phyloP scores from a whole-genome alignment of 1,284 basidiomycete genomes.

The Naganishia albida region DNA sequence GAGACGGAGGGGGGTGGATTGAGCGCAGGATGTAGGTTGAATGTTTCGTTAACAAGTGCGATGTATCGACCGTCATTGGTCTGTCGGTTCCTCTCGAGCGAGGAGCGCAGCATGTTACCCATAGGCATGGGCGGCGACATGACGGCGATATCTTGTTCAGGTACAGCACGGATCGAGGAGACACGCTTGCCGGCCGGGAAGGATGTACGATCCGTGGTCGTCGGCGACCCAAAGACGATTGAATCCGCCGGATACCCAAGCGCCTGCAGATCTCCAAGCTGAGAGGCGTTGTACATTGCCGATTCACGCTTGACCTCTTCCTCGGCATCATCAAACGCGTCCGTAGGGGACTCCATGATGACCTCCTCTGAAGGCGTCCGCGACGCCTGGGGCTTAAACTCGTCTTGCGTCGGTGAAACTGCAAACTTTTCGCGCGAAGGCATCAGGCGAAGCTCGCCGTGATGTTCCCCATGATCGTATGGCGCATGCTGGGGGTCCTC shows the following conservation, averaged over 20 bases:
- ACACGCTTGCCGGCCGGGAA: conserved; percentile 36
- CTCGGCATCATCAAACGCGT: conserved; percentile 47
- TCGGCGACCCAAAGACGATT: conserved; percentile 47
- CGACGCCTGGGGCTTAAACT: conserved; percentile 24
- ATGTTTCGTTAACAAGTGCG: conserved; percentile 49
- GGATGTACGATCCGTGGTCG: conserved; percentile 15
- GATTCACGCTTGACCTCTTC: conserved; percentile 38
- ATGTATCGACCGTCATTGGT: conserved; percentile 43
- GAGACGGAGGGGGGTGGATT: conserved; percentile 50
- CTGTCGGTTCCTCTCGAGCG: conserved; percentile 30
- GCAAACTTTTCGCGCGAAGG: conserved; percentile 40
- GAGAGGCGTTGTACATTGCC: conserved; percentile 38
- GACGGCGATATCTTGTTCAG: conserved; percentile 37
- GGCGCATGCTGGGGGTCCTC: conserved; percentile 42
- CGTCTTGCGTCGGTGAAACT: conserved; percentile 33
- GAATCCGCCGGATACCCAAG: conserved; percentile 47
- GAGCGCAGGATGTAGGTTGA: conserved; percentile 50
- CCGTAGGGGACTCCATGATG: conserved; percentile 33
- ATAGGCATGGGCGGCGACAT: conserved; percentile 49
- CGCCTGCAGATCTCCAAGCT: conserved; percentile 38
- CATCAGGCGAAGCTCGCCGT: conserved; percentile 36
- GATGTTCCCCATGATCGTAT: conserved; percentile 40
- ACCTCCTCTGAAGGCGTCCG: conserved; percentile 35
- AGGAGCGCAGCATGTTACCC: conserved; percentile 38
- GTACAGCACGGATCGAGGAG: conserved; percentile 42